These are phyloP conservation scores for Suhomyces maxii DNA, from an alignment of 1,139 yeast genomes.

Conservation along the genomic window DNA sequence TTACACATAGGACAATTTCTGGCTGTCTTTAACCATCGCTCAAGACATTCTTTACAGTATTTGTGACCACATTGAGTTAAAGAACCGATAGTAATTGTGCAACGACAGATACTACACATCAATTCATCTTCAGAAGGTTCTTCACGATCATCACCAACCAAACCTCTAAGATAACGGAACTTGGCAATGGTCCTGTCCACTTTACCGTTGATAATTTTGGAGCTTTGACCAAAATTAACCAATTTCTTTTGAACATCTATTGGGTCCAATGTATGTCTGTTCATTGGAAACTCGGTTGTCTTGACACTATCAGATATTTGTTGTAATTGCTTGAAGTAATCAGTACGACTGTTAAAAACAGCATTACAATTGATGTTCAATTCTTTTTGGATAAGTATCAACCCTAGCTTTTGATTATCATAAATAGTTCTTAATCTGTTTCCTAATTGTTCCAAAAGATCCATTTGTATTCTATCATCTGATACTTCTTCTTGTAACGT, in stretches of 20 bases:
- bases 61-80: constrained; percentile 88
- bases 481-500: constrained; percentile 28
- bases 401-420: constrained; percentile 44
- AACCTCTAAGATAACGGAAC: constrained; percentile 58
- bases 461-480: constrained; percentile 13
- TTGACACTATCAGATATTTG: constrained; percentile 77
- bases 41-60: constrained; percentile 76
- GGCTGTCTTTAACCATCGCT: constrained; percentile 61
- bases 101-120: constrained; percentile 76
- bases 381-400: constrained; percentile 44
- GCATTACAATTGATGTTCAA: constrained; percentile 56
- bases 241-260: constrained; percentile 12
- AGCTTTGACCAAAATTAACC: constrained; percentile 6
- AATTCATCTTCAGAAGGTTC: constrained; percentile 25
- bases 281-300: constrained; percentile 24
- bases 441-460: constrained; percentile 26
- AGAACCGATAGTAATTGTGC: constrained; percentile 68
- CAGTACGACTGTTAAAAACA: constrained; percentile 74
- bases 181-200: constrained; percentile 52
- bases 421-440: constrained; percentile 27
- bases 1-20: constrained; percentile 82
- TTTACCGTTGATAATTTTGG: constrained; percentile 11
- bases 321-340: constrained; percentile 81
- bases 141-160: constrained; percentile 23
- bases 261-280: constrained; percentile 20